Base-by-base conservation (phyloP, 2,329 filamentous ascomycete species). In the Basipetospora chlamydospora region DNA sequence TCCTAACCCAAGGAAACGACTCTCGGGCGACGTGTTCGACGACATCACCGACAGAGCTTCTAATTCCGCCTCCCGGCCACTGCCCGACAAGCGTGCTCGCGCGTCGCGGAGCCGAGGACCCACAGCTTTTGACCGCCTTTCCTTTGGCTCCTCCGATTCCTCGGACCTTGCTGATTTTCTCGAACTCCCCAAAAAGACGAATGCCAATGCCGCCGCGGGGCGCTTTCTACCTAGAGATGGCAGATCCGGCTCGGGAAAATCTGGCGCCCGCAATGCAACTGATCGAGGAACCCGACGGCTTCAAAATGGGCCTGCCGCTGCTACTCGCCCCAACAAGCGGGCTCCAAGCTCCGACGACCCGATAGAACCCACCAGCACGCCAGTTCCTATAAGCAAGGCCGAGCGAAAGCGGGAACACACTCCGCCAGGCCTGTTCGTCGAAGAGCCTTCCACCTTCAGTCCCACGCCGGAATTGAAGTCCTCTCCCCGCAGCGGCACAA, bases 281-380 rank as follows among this genome's bases (percentile, higher is more conserved):
- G n/a, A 23, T 6, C 22, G 11, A 23, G 22, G 22, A 23, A 11
- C 11, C 22, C 22, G 11, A 6, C 11, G 22, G 22, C 22, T 23
- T 23, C 6, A 23, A 23, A 23, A 23, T 11, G 11, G 22, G 11
- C 22, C 6, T 6, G 11, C 22, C 11, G 11, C 22, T 23, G 22
- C 22, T 23, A 6, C 22, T 23, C 11, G 6, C 22, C 22, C 22
- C 6, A 31, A 11, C 10, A 17, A 20, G 12, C 31, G 20, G 9
- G 3, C 21, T 3, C 29, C 21, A 15, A 13, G 17, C 13, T 26
- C 34, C 2, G 21, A 42, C 13, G 53, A 56, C 3, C 41, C 47
- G 2, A 61, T 61, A 6, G 56, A 60, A 17, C 48, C 55, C 3
- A 56, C 56, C 0, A 62, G 57, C 38, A 58, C 59, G 0, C 49